These are phyloP conservation scores for Ascochyta koolunga DNA, from an alignment of 2,329 filamentous ascomycete genomes.

Conservation along the genomic window DNA sequence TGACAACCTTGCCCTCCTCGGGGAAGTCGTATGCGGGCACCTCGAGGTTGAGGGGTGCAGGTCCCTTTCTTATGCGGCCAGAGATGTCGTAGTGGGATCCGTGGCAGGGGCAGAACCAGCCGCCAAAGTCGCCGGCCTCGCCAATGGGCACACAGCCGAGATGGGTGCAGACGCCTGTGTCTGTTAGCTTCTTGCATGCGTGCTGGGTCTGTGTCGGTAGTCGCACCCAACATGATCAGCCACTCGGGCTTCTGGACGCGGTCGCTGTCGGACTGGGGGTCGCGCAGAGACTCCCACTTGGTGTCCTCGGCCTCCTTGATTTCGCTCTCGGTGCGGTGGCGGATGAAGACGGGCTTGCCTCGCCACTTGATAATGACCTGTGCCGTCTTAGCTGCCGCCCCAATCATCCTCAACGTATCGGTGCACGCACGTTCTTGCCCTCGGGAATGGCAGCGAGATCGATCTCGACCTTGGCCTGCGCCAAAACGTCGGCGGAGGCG, in stretches of 20 bases:
- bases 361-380: conserved; percentile 99
- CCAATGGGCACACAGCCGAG: conserved; percentile 99
- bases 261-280: conserved; percentile 88
- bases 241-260: conserved; percentile 98
- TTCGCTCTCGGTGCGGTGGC: conserved; percentile 91
- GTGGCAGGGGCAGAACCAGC: conserved; percentile 99
- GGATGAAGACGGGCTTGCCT: conserved; percentile 99
- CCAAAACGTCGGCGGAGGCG: conserved; percentile 95
- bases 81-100: conserved; percentile 99
- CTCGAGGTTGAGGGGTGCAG: conserved; percentile 96
- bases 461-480: conserved; percentile 99
- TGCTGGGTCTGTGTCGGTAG: background rate
- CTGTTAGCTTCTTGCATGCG: conserved; percentile 29
- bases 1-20: conserved; percentile 84
- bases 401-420: background rate
- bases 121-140: conserved; percentile 96
- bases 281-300: conserved; percentile 81
- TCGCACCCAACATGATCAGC: conserved; percentile 93
- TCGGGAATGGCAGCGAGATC: conserved; percentile 91
- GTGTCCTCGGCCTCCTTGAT: conserved; percentile 93
- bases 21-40: conserved; percentile 92
- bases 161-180: conserved; percentile 93
- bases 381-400: conserved; percentile 22
- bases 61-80: conserved; percentile 95
- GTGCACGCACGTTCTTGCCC: conserved; percentile 90